These are phyloP conservation scores for Millerago galiae DNA, from an alignment of 805 yeast species.

Conservation along the genomic window DNA sequence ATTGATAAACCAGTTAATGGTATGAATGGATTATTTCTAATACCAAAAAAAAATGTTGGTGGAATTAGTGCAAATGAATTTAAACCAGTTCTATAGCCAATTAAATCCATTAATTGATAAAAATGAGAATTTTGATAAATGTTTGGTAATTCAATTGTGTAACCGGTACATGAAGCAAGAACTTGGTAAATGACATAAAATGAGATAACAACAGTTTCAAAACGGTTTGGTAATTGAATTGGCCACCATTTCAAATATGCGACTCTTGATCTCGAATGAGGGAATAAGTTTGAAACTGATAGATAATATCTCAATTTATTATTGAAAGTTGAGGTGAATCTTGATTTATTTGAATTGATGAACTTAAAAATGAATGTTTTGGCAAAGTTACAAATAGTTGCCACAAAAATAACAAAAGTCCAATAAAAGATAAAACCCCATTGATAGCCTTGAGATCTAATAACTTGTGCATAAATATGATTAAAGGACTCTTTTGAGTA, in stretches of 20 bases:
- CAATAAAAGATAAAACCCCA: conserved; percentile 42
- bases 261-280: conserved; percentile 16
- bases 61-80: conserved; percentile 51
- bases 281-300: conserved; percentile 24
- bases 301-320: conserved; percentile 20
- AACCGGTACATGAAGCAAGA: conserved; percentile 30
- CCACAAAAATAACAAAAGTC: conserved; percentile 28
- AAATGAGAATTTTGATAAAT: conserved; percentile 28
- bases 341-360: conserved; percentile 15
- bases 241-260: conserved; percentile 21
- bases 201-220: conserved; percentile 26
- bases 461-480: conserved; percentile 31
- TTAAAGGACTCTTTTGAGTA: conserved; percentile 30
- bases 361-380: conserved; percentile 23
- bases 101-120: conserved; percentile 27
- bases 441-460: conserved; percentile 35
- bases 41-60: conserved; percentile 54
- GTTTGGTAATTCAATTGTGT: conserved; percentile 31
- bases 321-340: conserved; percentile 10
- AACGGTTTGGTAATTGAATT: conserved; percentile 25
- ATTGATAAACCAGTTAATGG: conserved; percentile 52
- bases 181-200: conserved; percentile 27
- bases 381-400: conserved; percentile 25
- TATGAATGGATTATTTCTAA: conserved; percentile 65
- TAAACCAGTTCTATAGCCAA: conserved; percentile 51